A percentile compares a stretch with the other conserved stretches of the same genome.
Evolutionary conservation across 495 filamentous ascomycete species (phyloP).

Genomic region (Neurospora sp.): DNA sequence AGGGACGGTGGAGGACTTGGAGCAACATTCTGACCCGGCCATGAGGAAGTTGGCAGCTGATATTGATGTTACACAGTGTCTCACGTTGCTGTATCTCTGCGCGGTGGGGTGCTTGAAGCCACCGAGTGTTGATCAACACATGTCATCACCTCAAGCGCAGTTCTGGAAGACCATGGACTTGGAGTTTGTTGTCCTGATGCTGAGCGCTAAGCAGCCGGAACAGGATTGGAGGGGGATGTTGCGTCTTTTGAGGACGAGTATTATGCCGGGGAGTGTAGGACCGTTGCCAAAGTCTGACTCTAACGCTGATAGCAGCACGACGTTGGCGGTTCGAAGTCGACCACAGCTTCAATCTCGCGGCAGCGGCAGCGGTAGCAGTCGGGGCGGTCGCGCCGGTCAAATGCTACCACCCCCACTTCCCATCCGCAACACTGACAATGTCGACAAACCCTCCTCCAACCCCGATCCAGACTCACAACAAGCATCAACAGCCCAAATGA

Average conservation of each 20-base stretch:
- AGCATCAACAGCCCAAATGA: slow-evolving; percentile 11
- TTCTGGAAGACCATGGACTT: slow-evolving; percentile 39
- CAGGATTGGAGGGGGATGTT: slow-evolving; percentile 31
- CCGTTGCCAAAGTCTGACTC: slow-evolving; percentile 26
- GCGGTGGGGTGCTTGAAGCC: slow-evolving; percentile 28
- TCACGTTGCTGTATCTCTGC: slow-evolving; percentile 30
- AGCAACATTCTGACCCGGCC: slow-evolving; percentile 12
- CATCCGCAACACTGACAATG: not conserved
- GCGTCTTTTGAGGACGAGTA: slow-evolving; percentile 31
- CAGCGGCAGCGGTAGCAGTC: not conserved
- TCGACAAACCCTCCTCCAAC: not conserved
- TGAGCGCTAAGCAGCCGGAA: slow-evolving; percentile 36
- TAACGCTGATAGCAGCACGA: slow-evolving; percentile 5
- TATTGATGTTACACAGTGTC: slow-evolving; percentile 30
- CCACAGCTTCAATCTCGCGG: not conserved
- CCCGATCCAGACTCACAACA: not conserved
- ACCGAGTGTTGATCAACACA: not conserved
- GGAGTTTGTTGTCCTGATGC: slow-evolving; percentile 35
- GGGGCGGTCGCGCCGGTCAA: not conserved
- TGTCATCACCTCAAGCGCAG: slow-evolving; percentile 15
- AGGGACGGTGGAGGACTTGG: slow-evolving; percentile 10
- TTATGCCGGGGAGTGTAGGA: slow-evolving; percentile 32
- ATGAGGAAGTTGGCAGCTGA: slow-evolving; percentile 16
- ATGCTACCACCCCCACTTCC: not conserved
- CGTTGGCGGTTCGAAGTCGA: slow-evolving; percentile 10